These are phyloP conservation scores for Alternaria viburni DNA, from an alignment of 2,329 filamentous ascomycete species.

Conservation along the genomic window DNA sequence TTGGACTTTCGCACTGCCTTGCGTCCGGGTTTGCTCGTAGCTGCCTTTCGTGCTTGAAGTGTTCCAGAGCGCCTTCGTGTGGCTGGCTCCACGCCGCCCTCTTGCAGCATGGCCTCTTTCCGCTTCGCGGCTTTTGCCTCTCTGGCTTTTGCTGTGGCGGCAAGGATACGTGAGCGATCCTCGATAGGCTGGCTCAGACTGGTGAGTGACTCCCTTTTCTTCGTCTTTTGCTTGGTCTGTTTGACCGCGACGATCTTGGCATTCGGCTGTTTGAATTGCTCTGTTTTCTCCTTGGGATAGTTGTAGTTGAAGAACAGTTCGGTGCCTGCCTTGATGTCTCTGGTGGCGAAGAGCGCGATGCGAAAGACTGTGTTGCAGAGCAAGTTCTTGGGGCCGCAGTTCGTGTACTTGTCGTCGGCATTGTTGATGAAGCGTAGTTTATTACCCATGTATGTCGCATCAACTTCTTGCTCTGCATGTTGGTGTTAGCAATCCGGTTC, in stretches of 20 bases:
- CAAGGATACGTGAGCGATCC: not conserved
- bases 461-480: constrained; percentile 60
- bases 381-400: constrained; percentile 71
- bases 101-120: constrained; percentile 9
- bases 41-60: constrained; percentile 17
- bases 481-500: constrained; percentile 7
- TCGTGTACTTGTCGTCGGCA: constrained; percentile 61
- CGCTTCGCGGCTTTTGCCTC: constrained; percentile 20
- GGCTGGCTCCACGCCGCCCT: not conserved
- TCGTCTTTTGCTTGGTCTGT: constrained; percentile 10
- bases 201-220: constrained; percentile 5
- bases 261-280: constrained; percentile 30
- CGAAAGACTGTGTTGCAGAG: constrained; percentile 76
- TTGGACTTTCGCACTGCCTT: not conserved
- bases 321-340: constrained; percentile 72
- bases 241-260: constrained; percentile 19
- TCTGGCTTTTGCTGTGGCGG: constrained; percentile 18
- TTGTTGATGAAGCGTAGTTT: constrained; percentile 86
- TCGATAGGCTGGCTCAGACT: not conserved
- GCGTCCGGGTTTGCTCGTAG: not conserved
- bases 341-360: constrained; percentile 74
- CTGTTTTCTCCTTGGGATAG: constrained; percentile 29
- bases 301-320: constrained; percentile 86
- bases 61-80: not conserved
- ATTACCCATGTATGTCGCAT: constrained; percentile 78